A percentile compares a stretch with the other conserved stretches of the same genome.
Evolutionary conservation across 148 eudicot species (phyloP).

Genomic region (Linanthus parryae): DNA sequence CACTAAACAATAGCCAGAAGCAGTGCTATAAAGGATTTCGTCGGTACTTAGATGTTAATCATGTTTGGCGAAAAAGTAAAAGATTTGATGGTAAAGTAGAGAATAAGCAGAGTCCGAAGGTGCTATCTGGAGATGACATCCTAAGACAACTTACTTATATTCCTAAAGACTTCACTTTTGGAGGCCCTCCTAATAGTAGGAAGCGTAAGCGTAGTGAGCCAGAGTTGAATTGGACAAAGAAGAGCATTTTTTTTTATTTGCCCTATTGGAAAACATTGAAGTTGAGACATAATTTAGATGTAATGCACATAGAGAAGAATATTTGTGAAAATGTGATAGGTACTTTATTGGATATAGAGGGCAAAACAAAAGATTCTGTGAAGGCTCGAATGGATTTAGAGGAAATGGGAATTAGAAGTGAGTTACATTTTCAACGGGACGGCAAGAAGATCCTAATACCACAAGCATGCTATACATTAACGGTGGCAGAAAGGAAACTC

Average conservation of each 20-base stretch:
- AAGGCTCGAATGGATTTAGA: no score
- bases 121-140: not conserved
- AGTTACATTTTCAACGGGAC: not conserved
- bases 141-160: not conserved
- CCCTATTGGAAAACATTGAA: no score
- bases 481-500: not conserved
- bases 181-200: not conserved
- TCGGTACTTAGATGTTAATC: not conserved
- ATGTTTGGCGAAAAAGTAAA: not conserved
- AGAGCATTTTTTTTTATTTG: no score
- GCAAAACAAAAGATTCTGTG: no score
- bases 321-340: conserved; percentile 14
- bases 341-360: no score
- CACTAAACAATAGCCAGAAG: not conserved
- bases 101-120: not conserved
- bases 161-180: not conserved
- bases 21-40: not conserved
- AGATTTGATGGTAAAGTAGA: not conserved
- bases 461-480: conserved; percentile 1
- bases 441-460: not conserved
- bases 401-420: no score
- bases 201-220: not conserved
- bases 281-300: conserved; percentile 1
- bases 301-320: conserved; percentile 16
- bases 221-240: not conserved